Percentiles rank a stretch among this genome's conserved stretches.
Evolutionary conservation across 257 asterid species (phyloP).

Genomic region (Solanum lycopersicoides): DNA sequence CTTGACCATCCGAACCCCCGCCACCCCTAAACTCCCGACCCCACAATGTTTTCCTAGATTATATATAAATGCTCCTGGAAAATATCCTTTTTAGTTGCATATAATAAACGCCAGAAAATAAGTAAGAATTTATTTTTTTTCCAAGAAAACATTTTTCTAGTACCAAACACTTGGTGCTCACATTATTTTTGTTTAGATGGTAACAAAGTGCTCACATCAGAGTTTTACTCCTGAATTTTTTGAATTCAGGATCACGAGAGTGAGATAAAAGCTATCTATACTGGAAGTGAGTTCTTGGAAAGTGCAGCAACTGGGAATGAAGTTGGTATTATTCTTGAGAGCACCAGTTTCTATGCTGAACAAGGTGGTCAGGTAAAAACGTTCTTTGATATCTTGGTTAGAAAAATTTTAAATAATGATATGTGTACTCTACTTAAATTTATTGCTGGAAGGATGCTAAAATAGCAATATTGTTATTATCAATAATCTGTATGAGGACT

Average conservation of each 20-base stretch:
- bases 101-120: background rate
- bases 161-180: background rate
- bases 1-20: background rate
- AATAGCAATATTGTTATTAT: background rate
- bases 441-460: background rate
- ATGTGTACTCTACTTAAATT: background rate
- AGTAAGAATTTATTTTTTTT: background rate
- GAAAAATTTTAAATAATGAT: background rate
- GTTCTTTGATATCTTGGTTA: background rate
- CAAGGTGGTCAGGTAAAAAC: slow-evolving; percentile 98
- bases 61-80: background rate
- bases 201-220: background rate
- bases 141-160: background rate
- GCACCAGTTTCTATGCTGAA: slow-evolving; percentile 91
- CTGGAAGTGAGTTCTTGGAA: slow-evolving; percentile 67
- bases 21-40: background rate
- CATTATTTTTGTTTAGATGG: background rate
- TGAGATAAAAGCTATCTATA: slow-evolving; percentile 76
- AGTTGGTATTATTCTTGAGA: slow-evolving; percentile 79
- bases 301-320: slow-evolving; percentile 56
- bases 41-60: background rate
- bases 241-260: slow-evolving; percentile 64
- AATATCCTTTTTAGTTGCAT: background rate
- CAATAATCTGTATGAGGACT: background rate
- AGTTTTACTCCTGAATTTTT: background rate